Evolutionary conservation across 23 red algal genomes (phyloP).

Genomic region (Gracilaria domingensis): DNA sequence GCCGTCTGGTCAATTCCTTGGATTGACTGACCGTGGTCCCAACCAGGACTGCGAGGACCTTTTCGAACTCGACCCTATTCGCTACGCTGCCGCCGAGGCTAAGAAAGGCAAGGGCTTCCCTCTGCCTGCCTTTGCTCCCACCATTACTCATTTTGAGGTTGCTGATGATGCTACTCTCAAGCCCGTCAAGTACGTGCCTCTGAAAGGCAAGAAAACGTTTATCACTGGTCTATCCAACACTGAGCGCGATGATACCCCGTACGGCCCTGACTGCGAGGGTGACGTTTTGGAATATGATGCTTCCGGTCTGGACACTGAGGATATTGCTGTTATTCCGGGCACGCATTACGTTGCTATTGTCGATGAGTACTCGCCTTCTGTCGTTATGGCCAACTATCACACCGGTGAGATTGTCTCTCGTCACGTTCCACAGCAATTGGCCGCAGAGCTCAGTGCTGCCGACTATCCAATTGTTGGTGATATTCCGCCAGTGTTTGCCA

Average conservation of each 20-base stretch:
- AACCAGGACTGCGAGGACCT: conserved; percentile 59
- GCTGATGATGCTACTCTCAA: conserved; percentile 35
- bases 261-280: conserved; percentile 56
- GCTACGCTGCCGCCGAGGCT: conserved; percentile 33
- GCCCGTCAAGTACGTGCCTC: conserved; percentile 26
- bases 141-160: conserved; percentile 42
- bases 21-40: conserved; percentile 67
- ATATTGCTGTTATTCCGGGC: conserved; percentile 54
- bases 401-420: conserved; percentile 54
- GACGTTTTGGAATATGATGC: conserved; percentile 37
- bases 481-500: conserved; percentile 54
- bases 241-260: conserved; percentile 60
- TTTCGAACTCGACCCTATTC: conserved; percentile 24
- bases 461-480: conserved; percentile 46
- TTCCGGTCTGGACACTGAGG: conserved; percentile 75
- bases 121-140: conserved; percentile 59
- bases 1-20: conserved; percentile 5
- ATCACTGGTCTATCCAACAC: conserved; percentile 74
- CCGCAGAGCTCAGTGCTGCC: neutral
- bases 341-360: conserved; percentile 55
- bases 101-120: conserved; percentile 73
- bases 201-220: neutral
- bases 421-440: conserved; percentile 61
- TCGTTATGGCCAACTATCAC: conserved; percentile 51
- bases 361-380: conserved; percentile 81